These are phyloP conservation scores for Athelia sp. DNA, from an alignment of 1,284 basidiomycete genomes.

Conservation along the genomic window DNA sequence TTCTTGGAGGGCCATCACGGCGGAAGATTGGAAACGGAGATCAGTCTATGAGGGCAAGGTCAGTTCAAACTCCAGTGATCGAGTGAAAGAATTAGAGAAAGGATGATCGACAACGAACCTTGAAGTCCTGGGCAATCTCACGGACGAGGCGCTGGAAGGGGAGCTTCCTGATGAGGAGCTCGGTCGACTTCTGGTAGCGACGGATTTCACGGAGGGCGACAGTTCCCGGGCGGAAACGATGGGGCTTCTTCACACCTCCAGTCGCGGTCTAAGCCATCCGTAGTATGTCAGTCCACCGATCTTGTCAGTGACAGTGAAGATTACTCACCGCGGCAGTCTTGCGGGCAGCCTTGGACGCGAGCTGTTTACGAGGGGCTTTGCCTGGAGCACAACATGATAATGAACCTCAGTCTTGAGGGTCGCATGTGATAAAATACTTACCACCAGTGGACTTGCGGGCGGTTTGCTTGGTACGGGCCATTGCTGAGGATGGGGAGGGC, in stretches of 20 bases:
- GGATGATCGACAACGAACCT: constrained; percentile 54
- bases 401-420: constrained; percentile 38
- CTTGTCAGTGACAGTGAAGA: constrained; percentile 11
- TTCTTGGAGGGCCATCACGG: constrained; percentile 94
- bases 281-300: background rate
- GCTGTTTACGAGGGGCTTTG: constrained; percentile 85
- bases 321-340: constrained; percentile 71
- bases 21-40: constrained; percentile 95
- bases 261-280: constrained; percentile 58
- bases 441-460: constrained; percentile 85
- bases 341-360: constrained; percentile 87
- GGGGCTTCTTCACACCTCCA: constrained; percentile 97
- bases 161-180: constrained; percentile 93
- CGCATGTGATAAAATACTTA: constrained; percentile 20
- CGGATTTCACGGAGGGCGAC: constrained; percentile 98
- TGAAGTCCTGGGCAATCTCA: constrained; percentile 97
- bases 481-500: constrained; percentile 14
- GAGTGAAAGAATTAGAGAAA: background rate
- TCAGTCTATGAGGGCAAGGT: constrained; percentile 57
- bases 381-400: constrained; percentile 33
- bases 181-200: constrained; percentile 96
- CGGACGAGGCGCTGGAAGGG: constrained; percentile 94
- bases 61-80: constrained; percentile 4
- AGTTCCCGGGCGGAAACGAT: constrained; percentile 96
- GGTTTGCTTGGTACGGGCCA: constrained; percentile 72